phyloP scores from a whole-genome alignment of 2,329 filamentous ascomycete species.

The Nemania bipapillata region DNA sequence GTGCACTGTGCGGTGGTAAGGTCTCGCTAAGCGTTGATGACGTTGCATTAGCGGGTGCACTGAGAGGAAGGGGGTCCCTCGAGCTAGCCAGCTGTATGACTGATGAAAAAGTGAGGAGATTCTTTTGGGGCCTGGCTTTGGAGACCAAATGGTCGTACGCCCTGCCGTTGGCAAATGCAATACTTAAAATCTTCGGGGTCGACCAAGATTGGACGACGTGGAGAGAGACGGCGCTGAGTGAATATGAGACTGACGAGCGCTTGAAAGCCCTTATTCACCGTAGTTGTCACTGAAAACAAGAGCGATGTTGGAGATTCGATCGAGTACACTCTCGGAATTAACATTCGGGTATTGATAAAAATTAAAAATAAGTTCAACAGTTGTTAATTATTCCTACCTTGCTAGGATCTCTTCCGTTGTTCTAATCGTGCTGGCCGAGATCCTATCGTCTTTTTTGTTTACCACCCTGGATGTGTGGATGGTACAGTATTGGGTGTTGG shows the following conservation, averaged over 20 bases:
- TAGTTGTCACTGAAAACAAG: constrained; percentile 5
- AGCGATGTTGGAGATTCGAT: too few relatives aligned
- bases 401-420: too few relatives aligned
- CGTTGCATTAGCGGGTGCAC: constrained; percentile 12
- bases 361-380: too few relatives aligned
- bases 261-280: constrained; percentile 19
- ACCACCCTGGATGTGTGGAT: too few relatives aligned
- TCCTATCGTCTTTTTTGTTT: too few relatives aligned
- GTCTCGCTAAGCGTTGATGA: neutral
- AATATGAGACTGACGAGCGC: constrained; percentile 25
- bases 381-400: too few relatives aligned
- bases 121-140: constrained; percentile 37
- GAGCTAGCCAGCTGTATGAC: constrained; percentile 30
- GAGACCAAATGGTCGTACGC: constrained; percentile 36
- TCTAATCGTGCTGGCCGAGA: too few relatives aligned
- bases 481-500: too few relatives aligned
- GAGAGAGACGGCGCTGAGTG: constrained; percentile 20
- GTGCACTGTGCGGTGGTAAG: neutral
- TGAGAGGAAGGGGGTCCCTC: constrained; percentile 20
- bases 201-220: constrained; percentile 26
- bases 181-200: constrained; percentile 31
- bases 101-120: constrained; percentile 37
- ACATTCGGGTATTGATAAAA: too few relatives aligned
- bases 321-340: too few relatives aligned
- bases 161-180: constrained; percentile 36